A percentile compares a stretch with the other conserved stretches of the same genome.
Conservation (phyloP, 257 asterid genomes). For the Solanum gracilifrons region DNA sequence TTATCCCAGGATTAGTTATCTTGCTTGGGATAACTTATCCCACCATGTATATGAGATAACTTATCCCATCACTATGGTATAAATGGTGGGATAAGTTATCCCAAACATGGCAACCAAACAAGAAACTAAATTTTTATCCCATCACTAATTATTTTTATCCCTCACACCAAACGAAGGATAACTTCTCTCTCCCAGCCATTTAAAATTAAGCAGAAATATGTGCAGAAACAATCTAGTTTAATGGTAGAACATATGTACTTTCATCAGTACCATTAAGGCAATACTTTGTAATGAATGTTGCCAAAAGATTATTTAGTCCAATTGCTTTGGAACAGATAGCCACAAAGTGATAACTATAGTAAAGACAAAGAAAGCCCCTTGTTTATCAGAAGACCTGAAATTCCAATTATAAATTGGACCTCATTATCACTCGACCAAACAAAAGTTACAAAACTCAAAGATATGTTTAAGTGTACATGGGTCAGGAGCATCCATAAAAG, state of each 20-base stretch:
- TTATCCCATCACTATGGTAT: no score
- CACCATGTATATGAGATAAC: no score
- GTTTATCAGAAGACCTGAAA: background rate
- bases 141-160: no score
- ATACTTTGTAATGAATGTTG: background rate
- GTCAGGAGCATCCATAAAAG: constrained; percentile 23
- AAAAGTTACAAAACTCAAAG: constrained; percentile 15
- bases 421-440: constrained; percentile 9
- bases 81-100: no score
- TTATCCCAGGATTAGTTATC: no score
- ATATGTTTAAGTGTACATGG: constrained; percentile 20
- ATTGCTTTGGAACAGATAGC: background rate
- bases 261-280: background rate
- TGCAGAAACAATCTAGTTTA: background rate
- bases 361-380: background rate
- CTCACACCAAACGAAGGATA: no score
- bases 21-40: no score
- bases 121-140: no score
- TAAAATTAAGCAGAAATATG: background rate
- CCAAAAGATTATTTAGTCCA: background rate
- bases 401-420: background rate
- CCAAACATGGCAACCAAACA: no score
- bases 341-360: background rate
- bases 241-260: background rate
- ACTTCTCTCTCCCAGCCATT: background rate